These are phyloP conservation scores for Candida incommunis DNA, from an alignment of 805 yeast species.

Conservation along the genomic window DNA sequence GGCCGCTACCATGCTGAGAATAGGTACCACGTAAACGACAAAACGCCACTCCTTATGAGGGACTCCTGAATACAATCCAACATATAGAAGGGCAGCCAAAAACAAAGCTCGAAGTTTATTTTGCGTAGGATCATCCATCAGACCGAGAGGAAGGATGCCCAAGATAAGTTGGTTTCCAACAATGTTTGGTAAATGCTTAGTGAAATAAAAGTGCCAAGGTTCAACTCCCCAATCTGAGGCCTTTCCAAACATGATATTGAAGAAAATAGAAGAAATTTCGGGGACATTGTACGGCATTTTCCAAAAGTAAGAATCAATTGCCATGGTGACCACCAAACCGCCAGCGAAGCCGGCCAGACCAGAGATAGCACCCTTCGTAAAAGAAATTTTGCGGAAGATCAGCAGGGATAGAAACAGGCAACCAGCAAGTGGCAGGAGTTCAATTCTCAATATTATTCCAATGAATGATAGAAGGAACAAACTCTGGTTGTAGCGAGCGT, in stretches of 20 bases:
- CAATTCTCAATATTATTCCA: slow-evolving; percentile 60
- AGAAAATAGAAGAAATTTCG: slow-evolving; percentile 57
- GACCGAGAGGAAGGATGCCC: slow-evolving; percentile 29
- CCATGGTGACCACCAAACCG: slow-evolving; percentile 33
- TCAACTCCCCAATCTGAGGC: slow-evolving; percentile 74
- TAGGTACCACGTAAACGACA: slow-evolving; percentile 61
- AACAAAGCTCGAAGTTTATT: slow-evolving; percentile 30
- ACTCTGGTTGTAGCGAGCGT: slow-evolving; percentile 34
- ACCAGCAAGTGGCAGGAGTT: slow-evolving; percentile 44
- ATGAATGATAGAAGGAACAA: slow-evolving; percentile 44
- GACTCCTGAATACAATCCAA: slow-evolving; percentile 58
- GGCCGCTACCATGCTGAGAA: slow-evolving; percentile 50
- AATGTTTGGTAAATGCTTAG: slow-evolving; percentile 32
- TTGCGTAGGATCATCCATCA: slow-evolving; percentile 24
- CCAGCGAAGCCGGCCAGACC: slow-evolving; percentile 18
- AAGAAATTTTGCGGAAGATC: slow-evolving; percentile 31
- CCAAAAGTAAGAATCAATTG: slow-evolving; percentile 75
- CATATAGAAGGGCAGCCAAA: slow-evolving; percentile 37
- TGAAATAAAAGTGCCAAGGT: slow-evolving; percentile 58
- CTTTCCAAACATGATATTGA: slow-evolving; percentile 65
- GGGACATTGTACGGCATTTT: slow-evolving; percentile 38
- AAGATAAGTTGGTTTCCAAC: slow-evolving; percentile 21
- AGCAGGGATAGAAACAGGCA: slow-evolving; percentile 27
- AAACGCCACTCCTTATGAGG: slow-evolving; percentile 96
- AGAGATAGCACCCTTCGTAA: slow-evolving; percentile 12